Evolutionary conservation across 345 rosid genomes (phyloP).

Genomic region (Sonneratia alba): DNA sequence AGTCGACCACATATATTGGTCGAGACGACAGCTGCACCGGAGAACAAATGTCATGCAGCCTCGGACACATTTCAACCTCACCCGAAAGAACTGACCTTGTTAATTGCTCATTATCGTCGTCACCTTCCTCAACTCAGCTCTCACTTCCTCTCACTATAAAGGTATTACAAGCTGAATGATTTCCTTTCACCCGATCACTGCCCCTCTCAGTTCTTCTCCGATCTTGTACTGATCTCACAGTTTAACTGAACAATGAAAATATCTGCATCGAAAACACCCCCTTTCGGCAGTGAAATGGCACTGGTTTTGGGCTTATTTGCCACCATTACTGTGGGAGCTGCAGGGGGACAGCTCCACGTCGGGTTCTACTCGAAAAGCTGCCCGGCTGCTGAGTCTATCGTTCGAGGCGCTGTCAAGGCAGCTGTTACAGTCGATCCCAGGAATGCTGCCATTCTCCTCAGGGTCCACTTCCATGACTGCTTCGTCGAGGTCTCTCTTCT

Average conservation of each 20-base stretch:
- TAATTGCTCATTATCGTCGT: neutral
- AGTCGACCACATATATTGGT: too few species aligned
- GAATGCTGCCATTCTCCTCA: slow-evolving; percentile 42
- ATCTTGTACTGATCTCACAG: too few species aligned
- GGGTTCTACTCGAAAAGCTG: slow-evolving; percentile 56
- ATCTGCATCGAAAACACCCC: neutral
- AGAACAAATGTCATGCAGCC: slow-evolving; percentile 4
- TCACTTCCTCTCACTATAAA: too few species aligned
- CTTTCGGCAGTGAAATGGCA: neutral
- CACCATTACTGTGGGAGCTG: neutral
- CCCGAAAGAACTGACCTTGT: neutral
- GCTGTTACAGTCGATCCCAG: slow-evolving; percentile 32
- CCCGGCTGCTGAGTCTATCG: slow-evolving; percentile 57
- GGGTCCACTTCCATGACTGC: slow-evolving; percentile 80
- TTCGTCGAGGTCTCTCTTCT: slow-evolving; percentile 40
- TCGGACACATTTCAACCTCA: slow-evolving; percentile 4
- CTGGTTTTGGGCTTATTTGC: neutral
- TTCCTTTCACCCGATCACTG: too few species aligned
- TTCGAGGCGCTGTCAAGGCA: slow-evolving; percentile 29
- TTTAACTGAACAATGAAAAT: neutral
- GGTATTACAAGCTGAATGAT: too few species aligned
- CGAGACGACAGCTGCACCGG: neutral
- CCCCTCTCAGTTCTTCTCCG: too few species aligned
- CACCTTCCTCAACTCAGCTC: neutral
- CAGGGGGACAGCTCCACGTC: slow-evolving; percentile 22